Percentiles rank a stretch among this genome's conserved stretches.
These are phyloP conservation scores for Teratosphaeria pseudoeucalypti DNA, from an alignment of 2,329 filamentous ascomycete species.

Conservation along the genomic window DNA sequence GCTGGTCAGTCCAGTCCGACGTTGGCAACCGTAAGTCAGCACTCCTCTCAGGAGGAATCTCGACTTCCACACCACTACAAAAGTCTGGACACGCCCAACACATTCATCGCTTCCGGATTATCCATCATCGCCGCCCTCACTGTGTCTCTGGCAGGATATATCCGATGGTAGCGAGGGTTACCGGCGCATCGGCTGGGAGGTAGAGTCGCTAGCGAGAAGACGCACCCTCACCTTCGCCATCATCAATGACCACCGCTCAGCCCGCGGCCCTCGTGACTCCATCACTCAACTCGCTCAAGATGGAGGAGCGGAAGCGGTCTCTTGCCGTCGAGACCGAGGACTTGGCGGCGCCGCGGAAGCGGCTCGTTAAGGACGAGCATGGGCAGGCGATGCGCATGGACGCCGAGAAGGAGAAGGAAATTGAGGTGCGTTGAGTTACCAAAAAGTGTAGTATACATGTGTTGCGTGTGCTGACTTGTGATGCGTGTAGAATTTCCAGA, in stretches of 20 bases:
- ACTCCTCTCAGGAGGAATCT: background rate
- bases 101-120: background rate
- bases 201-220: background rate
- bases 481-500: conserved; percentile 63
- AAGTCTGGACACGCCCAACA: background rate
- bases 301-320: conserved; percentile 99
- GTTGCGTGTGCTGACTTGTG: background rate
- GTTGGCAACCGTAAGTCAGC: background rate
- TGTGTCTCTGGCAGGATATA: background rate
- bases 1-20: background rate
- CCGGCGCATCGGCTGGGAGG: background rate
- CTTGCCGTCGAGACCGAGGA: conserved; percentile 72
- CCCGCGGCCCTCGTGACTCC: conserved; percentile 40
- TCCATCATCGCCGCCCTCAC: background rate
- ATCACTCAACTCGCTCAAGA: conserved; percentile 75
- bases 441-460: background rate
- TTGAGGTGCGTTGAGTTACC: conserved; percentile 55
- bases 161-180: background rate
- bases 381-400: conserved; percentile 54
- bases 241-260: conserved; percentile 9
- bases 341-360: conserved; percentile 78
- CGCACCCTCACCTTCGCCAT: background rate
- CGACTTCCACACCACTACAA: background rate
- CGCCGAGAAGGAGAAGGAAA: conserved; percentile 59
- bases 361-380: conserved; percentile 69